Evolutionary conservation across 305 asterid species (phyloP).

Genomic region (Andrographis paniculata): DNA sequence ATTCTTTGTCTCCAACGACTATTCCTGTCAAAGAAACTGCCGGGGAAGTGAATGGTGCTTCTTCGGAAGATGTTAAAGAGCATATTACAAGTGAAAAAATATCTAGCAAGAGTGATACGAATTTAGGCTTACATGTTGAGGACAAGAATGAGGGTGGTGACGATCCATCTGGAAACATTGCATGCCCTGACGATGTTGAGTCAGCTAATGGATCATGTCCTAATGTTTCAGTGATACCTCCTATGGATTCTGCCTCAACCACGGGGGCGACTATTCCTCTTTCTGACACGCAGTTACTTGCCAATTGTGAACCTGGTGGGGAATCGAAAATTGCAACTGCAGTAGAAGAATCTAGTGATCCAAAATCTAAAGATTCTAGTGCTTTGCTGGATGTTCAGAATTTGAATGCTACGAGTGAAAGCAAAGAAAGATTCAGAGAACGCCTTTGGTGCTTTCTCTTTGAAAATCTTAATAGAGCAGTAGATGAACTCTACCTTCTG

Average conservation of each 20-base stretch:
- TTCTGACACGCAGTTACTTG: constrained; percentile 19
- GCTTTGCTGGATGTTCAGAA: constrained; percentile 29
- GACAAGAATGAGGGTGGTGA: constrained; percentile 22
- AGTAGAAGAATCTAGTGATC: constrained; percentile 25
- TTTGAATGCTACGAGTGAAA: constrained; percentile 45
- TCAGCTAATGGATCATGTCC: constrained; percentile 24
- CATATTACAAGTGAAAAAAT: constrained; percentile 35
- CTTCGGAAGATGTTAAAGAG: constrained; percentile 51
- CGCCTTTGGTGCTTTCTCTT: constrained; percentile 99
- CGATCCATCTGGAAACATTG: constrained; percentile 15
- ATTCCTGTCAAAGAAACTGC: constrained; percentile 23
- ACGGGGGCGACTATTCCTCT: constrained; percentile 13
- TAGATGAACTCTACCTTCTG: constrained; percentile 95
- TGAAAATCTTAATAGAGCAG: constrained; percentile 94
- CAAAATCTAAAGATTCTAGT: constrained; percentile 28
- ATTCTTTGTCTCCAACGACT: constrained; percentile 20
- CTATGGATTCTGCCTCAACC: constrained; percentile 24
- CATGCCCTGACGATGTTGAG: constrained; percentile 26
- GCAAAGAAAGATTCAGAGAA: constrained; percentile 96
- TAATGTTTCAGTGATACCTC: constrained; percentile 28
- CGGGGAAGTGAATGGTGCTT: constrained; percentile 34
- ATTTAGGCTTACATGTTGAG: constrained; percentile 24
- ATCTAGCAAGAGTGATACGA: constrained; percentile 23
- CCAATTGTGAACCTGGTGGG: constrained; percentile 23
- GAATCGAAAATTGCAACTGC: constrained; percentile 27